A percentile compares a stretch with the other conserved stretches of the same genome.
Evolutionary conservation across 345 rosid species (phyloP).

Genomic region (Brassica carinata): DNA sequence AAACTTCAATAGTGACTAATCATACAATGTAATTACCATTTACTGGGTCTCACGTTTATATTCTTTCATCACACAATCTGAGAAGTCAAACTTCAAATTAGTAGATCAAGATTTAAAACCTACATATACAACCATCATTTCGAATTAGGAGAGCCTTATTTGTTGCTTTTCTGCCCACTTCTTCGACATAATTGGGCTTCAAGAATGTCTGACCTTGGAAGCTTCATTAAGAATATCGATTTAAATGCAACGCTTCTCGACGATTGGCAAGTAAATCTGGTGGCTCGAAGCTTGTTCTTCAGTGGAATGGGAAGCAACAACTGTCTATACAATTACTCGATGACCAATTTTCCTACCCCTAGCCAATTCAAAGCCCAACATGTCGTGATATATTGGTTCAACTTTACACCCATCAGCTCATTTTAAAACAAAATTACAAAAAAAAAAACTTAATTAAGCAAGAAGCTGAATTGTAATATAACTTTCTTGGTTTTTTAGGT

Average conservation of each 20-base stretch:
- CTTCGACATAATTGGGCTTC: slow-evolving; percentile 33
- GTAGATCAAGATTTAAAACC: slow-evolving; percentile 2
- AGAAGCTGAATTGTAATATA: slow-evolving; percentile 1
- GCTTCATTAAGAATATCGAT: background rate
- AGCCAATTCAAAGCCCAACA: slow-evolving; percentile 72
- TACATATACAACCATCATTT: slow-evolving; percentile 8
- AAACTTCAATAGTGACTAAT: background rate
- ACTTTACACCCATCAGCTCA: slow-evolving; percentile 66
- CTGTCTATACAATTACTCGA: slow-evolving; percentile 88
- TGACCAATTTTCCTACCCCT: slow-evolving; percentile 84
- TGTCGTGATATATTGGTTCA: slow-evolving; percentile 66
- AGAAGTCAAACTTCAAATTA: slow-evolving; percentile 23
- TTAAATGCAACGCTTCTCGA: slow-evolving; percentile 8
- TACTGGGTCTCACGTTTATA: background rate
- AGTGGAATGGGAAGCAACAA: slow-evolving; percentile 98
- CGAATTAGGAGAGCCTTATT: slow-evolving; percentile 14
- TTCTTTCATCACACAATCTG: slow-evolving; percentile 6
- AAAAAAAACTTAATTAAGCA: background rate
- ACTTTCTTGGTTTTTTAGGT: background rate
- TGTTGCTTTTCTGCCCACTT: slow-evolving; percentile 27
- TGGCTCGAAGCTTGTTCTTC: slow-evolving; percentile 69
- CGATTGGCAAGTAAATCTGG: background rate
- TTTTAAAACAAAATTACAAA: slow-evolving; percentile 42
- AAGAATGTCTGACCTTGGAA: slow-evolving; percentile 12
- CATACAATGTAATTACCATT: slow-evolving; percentile 2